phyloP scores from a whole-genome alignment of 73 alveolate species.

The Symbiodinium natans region DNA sequence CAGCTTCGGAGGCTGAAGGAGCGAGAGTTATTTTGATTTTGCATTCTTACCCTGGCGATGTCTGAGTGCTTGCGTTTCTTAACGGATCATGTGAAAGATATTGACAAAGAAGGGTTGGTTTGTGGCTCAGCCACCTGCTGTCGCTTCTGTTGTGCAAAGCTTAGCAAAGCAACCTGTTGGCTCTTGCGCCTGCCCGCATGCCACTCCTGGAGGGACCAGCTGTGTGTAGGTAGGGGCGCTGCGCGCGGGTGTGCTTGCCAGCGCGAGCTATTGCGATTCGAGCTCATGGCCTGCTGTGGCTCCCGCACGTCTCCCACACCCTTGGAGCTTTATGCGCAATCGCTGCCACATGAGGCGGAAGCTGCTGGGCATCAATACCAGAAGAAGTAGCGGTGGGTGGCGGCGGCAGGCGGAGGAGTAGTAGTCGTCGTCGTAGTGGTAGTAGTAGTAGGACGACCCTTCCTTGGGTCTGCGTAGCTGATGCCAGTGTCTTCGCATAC shows the following conservation, averaged over 20 bases:
- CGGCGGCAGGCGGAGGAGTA: not conserved
- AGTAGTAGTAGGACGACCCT: not conserved
- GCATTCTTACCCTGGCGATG: no score
- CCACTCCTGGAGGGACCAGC: no score
- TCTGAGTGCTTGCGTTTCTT: no score
- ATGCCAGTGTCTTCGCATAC: not conserved
- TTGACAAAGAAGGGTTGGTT: no score
- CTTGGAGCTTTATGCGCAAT: not conserved
- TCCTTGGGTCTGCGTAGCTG: not conserved
- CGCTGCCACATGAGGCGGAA: conserved; percentile 1
- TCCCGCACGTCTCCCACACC: not conserved
- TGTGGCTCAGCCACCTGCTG: no score
- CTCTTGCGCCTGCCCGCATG: no score
- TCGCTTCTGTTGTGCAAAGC: no score
- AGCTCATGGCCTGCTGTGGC: conserved; percentile 16
- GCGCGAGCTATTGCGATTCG: conserved; percentile 14
- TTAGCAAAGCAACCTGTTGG: no score
- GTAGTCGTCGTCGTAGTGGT: not conserved
- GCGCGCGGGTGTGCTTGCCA: conserved; percentile 8
- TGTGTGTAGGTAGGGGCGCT: no score
- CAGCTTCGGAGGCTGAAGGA: no score
- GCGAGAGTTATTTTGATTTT: no score
- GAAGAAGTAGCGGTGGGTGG: conserved; percentile 4
- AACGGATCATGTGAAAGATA: no score
- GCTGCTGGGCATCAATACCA: conserved; percentile 3